These are phyloP conservation scores for Gillenia trifoliata DNA, from an alignment of 306 rosid species.

Conservation along the genomic window DNA sequence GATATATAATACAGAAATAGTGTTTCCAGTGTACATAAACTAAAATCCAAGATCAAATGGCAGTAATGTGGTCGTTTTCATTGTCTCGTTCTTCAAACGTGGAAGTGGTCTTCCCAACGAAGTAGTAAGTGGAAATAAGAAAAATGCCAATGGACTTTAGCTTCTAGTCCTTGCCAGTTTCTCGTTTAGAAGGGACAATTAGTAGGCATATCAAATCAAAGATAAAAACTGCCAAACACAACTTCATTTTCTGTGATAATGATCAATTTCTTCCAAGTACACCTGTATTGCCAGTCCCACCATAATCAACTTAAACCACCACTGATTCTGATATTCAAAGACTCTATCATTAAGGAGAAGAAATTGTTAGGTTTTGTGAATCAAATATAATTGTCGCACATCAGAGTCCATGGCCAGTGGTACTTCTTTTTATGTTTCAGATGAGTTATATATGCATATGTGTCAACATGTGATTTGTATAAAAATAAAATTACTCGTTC, in stretches of 20 bases:
- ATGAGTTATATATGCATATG: too few species aligned
- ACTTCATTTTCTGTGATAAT: neutral
- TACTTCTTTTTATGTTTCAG: too few species aligned
- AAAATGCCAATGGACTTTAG: neutral
- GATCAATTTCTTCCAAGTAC: neutral
- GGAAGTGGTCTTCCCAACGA: neutral
- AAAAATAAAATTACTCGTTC: neutral
- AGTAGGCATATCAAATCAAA: neutral
- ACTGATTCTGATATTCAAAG: neutral
- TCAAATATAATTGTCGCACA: too few species aligned
- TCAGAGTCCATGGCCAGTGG: too few species aligned
- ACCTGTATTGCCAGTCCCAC: neutral
- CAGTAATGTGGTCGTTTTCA: neutral
- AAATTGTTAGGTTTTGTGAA: too few species aligned
- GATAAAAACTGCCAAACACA: neutral
- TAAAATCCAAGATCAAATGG: neutral
- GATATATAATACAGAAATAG: neutral
- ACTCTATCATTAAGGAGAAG: slow-evolving; percentile 1
- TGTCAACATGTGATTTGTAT: too few species aligned
- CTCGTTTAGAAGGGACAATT: neutral
- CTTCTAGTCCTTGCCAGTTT: slow-evolving; percentile 6
- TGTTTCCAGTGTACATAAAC: neutral
- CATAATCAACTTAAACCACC: neutral
- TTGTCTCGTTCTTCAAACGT: neutral
- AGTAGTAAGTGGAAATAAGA: neutral